Evolutionary conservation across 768 basidiomycete genomes (phyloP).

Genomic region (Lentinus brumalis): DNA sequence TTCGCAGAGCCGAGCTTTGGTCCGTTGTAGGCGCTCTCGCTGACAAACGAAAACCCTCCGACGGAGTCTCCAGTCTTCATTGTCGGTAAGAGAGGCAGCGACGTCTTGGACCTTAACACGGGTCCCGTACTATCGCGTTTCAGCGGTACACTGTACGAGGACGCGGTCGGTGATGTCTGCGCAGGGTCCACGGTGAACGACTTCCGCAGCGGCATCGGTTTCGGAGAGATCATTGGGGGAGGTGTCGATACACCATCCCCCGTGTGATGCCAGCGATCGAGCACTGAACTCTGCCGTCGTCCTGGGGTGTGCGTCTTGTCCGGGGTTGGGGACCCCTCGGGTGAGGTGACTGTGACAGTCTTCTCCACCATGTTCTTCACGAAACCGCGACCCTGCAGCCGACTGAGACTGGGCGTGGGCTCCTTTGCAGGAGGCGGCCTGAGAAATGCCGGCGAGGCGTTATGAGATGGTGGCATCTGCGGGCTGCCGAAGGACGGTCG

Average conservation of each 20-base stretch:
- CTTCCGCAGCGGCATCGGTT: constrained; percentile 42
- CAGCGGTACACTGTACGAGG: constrained; percentile 21
- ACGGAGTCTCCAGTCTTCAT: constrained; percentile 28
- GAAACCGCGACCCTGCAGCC: constrained; percentile 83
- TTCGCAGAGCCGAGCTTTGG: constrained; percentile 65
- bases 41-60: constrained; percentile 18
- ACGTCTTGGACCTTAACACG: constrained; percentile 43
- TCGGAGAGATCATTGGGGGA: constrained; percentile 37
- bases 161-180: constrained; percentile 19
- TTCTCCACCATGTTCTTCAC: constrained; percentile 82
- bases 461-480: constrained; percentile 44
- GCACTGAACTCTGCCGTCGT: constrained; percentile 48
- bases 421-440: constrained; percentile 63
- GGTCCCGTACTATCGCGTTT: constrained; percentile 36
- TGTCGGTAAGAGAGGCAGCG: constrained; percentile 40
- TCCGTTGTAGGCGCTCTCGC: constrained; percentile 19
- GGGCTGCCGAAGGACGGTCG: constrained; percentile 46
- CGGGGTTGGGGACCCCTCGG: constrained; percentile 36
- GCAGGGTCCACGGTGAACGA: constrained; percentile 39
- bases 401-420: constrained; percentile 78
- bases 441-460: constrained; percentile 60
- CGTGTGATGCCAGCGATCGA: constrained; percentile 69
- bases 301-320: constrained; percentile 36
- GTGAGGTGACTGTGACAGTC: constrained; percentile 48
- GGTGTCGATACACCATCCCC: constrained; percentile 41